A percentile compares a stretch with the other conserved stretches of the same genome.
Conservation (phyloP, 169 alveolate genomes). For the Eimeria acervulina region DNA sequence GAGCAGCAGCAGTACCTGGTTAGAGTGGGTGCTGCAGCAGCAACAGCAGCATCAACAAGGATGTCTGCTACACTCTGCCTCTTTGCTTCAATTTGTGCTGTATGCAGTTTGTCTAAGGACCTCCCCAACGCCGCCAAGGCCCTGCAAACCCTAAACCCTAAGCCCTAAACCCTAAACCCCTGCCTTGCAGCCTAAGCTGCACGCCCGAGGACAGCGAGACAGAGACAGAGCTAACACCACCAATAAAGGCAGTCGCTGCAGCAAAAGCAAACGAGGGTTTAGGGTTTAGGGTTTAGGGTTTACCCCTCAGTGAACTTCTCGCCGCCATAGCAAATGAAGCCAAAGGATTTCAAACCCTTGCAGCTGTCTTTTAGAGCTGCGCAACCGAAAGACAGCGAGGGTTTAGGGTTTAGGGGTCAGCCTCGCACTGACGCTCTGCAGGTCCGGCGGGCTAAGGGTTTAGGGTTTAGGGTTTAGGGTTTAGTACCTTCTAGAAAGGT, state of each 20-base stretch:
- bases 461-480: constrained; percentile 51
- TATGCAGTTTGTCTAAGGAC: background rate
- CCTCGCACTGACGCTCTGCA: background rate
- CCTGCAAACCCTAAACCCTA: constrained; percentile 34
- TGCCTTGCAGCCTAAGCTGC: background rate
- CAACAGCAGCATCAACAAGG: constrained; percentile 36
- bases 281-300: constrained; percentile 42
- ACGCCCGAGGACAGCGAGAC: too few relatives aligned
- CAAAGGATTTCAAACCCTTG: constrained; percentile 30
- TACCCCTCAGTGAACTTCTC: constrained; percentile 6
- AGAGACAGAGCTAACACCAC: background rate
- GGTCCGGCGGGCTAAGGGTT: background rate
- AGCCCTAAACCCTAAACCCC: constrained; percentile 34
- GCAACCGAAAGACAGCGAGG: background rate
- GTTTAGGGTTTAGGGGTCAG: constrained; percentile 2
- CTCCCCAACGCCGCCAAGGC: background rate
- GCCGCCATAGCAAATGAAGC: constrained; percentile 45
- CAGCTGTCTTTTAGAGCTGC: constrained; percentile 17
- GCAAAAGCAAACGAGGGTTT: background rate
- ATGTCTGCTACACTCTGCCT: background rate
- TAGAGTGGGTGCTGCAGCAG: constrained; percentile 38
- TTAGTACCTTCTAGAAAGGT: constrained; percentile 35
- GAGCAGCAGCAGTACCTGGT: constrained; percentile 52
- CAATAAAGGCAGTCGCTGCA: background rate
- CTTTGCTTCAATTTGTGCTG: background rate